phyloP scores from a whole-genome alignment of 768 basidiomycete genomes.

The Rhodosporidiobolus sp. region DNA sequence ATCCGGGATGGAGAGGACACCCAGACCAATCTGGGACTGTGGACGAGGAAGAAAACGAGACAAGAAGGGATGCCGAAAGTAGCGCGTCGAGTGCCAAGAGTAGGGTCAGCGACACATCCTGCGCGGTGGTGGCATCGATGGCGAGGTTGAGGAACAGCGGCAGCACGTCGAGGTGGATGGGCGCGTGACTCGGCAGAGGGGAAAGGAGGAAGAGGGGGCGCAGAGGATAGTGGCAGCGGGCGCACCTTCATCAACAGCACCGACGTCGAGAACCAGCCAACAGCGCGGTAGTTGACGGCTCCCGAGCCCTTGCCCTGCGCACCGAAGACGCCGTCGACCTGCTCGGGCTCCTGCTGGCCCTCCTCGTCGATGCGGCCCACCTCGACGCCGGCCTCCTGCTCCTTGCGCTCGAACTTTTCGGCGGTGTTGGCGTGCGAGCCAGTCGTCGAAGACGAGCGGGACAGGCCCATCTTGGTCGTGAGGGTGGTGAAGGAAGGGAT shows the following conservation, averaged over 20 bases:
- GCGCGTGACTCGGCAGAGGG: not conserved
- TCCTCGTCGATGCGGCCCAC: conserved; percentile 13
- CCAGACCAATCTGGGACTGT: conserved; percentile 21
- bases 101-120: no score
- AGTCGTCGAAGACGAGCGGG: not conserved
- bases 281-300: conserved; percentile 25
- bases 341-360: not conserved
- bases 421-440: not conserved
- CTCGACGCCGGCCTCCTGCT: conserved; percentile 7
- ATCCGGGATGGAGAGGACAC: conserved; percentile 27
- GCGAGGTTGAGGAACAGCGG: not conserved
- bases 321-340: conserved; percentile 33
- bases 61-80: not conserved
- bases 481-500: not conserved
- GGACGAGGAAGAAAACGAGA: not conserved
- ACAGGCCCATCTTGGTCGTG: not conserved
- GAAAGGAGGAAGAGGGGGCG: no score
- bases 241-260: conserved; percentile 21
- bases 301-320: conserved; percentile 3
- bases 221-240: not conserved
- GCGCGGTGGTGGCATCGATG: no score
- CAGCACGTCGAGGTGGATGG: not conserved
- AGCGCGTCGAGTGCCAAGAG: no score
- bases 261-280: conserved; percentile 27
- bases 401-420: not conserved